Conservation (phyloP, 2,329 filamentous ascomycete species). For the Scedosporium aurantiacum region DNA sequence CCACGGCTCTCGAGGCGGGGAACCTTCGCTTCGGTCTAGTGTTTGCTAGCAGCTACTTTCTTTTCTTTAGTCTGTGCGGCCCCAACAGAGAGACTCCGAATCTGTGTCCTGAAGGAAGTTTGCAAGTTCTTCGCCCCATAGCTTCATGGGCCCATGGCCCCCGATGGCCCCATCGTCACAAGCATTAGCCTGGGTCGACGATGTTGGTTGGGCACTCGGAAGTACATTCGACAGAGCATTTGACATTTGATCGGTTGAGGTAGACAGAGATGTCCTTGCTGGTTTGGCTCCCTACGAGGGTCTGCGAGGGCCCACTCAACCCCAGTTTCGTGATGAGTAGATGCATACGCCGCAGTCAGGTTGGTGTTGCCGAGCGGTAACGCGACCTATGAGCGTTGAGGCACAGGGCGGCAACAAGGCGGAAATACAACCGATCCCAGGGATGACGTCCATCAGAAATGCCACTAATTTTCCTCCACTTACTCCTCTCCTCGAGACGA, state of each 20-base stretch:
- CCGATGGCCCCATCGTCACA: neutral
- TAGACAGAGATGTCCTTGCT: neutral
- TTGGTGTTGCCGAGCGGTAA: slow-evolving; percentile 3
- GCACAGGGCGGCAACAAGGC: neutral
- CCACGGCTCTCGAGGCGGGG: neutral
- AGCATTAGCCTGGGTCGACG: neutral
- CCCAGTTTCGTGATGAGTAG: slow-evolving; percentile 1
- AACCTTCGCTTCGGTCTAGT: neutral
- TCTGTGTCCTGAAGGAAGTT: neutral
- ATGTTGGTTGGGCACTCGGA: neutral
- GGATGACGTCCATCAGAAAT: neutral
- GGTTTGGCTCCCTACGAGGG: neutral
- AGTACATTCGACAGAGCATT: neutral
- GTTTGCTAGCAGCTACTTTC: neutral
- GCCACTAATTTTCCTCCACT: neutral
- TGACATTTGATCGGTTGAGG: neutral
- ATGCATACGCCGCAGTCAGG: neutral
- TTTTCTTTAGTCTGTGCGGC: neutral
- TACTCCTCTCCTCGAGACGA: neutral
- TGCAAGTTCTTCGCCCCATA: neutral
- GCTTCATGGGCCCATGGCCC: neutral
- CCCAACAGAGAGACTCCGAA: neutral
- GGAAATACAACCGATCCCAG: neutral
- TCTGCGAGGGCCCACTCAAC: neutral
- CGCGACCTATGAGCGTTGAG: slow-evolving; percentile 2